These are phyloP conservation scores for Cordyceps tenuipes DNA, from an alignment of 2,329 filamentous ascomycete genomes.

Conservation along the genomic window DNA sequence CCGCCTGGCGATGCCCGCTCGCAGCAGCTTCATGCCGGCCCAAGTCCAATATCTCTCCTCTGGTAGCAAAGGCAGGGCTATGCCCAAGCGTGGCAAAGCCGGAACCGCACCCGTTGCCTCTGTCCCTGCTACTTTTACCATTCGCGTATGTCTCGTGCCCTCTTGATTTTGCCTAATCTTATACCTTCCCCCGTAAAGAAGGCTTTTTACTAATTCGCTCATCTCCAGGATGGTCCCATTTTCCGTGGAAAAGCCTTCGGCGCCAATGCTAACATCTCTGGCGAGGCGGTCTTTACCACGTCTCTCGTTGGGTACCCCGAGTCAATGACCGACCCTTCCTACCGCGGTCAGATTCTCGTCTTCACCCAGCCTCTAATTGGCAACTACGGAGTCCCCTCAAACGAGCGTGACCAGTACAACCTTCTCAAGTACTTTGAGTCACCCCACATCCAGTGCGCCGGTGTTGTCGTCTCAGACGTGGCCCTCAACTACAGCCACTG, in stretches of 20 bases:
- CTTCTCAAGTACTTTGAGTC: conserved; percentile 98
- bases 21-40: conserved; percentile 30
- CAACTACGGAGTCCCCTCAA: conserved; percentile 94
- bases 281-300: conserved; percentile 97
- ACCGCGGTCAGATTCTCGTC: conserved; percentile 91
- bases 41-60: conserved; percentile 28
- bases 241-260: conserved; percentile 96
- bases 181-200: not conserved
- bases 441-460: conserved; percentile 91
- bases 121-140: conserved; percentile 74
- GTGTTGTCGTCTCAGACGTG: conserved; percentile 91
- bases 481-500: conserved; percentile 94
- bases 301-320: conserved; percentile 97
- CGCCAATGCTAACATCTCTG: conserved; percentile 91
- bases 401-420: conserved; percentile 75
- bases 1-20: conserved; percentile 33
- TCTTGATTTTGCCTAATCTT: not conserved
- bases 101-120: conserved; percentile 55
- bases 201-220: conserved; percentile 15
- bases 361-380: conserved; percentile 97
- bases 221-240: conserved; percentile 72
- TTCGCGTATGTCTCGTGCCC: conserved; percentile 55
- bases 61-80: conserved; percentile 60
- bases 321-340: conserved; percentile 81
- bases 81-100: conserved; percentile 49